Base-by-base conservation (phyloP, 345 rosid species). In the Pseudoturritis turrita region DNA sequence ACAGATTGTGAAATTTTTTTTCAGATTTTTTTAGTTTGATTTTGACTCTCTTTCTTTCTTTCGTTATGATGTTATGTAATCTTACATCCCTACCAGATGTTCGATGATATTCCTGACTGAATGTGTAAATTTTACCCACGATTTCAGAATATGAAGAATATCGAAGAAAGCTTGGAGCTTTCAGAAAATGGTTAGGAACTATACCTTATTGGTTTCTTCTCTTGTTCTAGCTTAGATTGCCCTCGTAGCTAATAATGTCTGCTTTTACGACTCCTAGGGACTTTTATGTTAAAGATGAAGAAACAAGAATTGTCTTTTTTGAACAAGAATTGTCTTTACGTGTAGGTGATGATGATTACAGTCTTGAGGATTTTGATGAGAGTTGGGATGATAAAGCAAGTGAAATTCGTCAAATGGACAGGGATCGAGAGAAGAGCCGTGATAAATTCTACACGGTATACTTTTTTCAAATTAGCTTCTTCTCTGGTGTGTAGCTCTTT, bases 381-480 rank as follows among this genome's bases (percentile, higher is more conserved):
- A 78, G 47, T 67, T 77, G 68, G n/a, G 83, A 83, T 21, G 87
- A 81, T 50, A 84, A 74, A 63, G 62, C 64, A 12, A 70, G 78
- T 40, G 74, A 70, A 69, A 14, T 67, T 14, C 60, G 77, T 36
- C 70, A 73, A 19, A 68, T 82, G 72, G 80, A 81, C 54, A 71
- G 10, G 37, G 37, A 89, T 56, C 10, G 10, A 33, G 88, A 86
- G 33, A 77, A 87, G 72, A 83, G 89, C 64, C 80, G 26, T 7
- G 73, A 73, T 12, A 78, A 82, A 45, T 83, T 81, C 70, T 80
- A 83, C 65, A 70, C 83, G 12, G 89, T 88, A 81, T 53, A 17
- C 39, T 56, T 44, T n/a, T n/a, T n/a, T n/a, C n/a, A n/a, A n/a
- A n/a, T n/a, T n/a, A n/a, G n/a, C n/a, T n/a, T n/a, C n/a, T n/a